A percentile compares a stretch with the other conserved stretches of the same genome.
Evolutionary conservation across 2,329 filamentous ascomycete species (phyloP).

Genomic region (Drechslera avenae): DNA sequence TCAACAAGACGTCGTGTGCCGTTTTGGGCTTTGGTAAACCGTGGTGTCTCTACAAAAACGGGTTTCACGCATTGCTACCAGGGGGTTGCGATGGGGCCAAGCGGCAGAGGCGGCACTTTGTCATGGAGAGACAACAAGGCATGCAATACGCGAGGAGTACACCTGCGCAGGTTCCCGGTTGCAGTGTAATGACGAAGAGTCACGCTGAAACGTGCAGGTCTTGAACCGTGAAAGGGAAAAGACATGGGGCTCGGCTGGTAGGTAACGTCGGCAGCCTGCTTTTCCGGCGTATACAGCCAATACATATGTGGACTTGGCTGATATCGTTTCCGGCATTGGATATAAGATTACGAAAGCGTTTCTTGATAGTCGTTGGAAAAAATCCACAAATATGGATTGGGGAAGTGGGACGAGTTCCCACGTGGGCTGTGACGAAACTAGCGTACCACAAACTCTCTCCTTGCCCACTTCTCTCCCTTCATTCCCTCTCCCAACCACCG

Average conservation of each 20-base stretch:
- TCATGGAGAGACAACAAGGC: background rate
- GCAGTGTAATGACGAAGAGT: slow-evolving; percentile 13
- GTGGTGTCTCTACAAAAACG: slow-evolving; percentile 5
- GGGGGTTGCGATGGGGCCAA: slow-evolving; percentile 1
- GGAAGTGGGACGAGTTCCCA: slow-evolving; percentile 15
- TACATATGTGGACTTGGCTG: background rate
- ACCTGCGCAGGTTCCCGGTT: slow-evolving; percentile 13
- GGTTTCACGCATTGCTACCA: slow-evolving; percentile 10
- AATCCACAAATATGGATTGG: background rate
- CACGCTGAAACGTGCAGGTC: slow-evolving; percentile 19
- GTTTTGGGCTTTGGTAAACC: slow-evolving; percentile 15
- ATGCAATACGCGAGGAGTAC: slow-evolving; percentile 8
- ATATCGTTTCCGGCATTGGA: background rate
- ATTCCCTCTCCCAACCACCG: slow-evolving; percentile 29
- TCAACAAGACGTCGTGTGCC: slow-evolving; percentile 20
- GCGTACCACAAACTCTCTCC: slow-evolving; percentile 23
- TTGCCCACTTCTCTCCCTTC: slow-evolving; percentile 22
- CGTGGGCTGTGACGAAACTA: slow-evolving; percentile 24
- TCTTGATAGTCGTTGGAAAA: slow-evolving; percentile 18
- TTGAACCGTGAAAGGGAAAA: background rate
- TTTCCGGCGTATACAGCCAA: background rate
- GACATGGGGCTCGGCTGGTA: background rate
- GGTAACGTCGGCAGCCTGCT: background rate
- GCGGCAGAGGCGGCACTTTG: slow-evolving; percentile 17
- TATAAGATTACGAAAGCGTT: background rate